phyloP scores from a whole-genome alignment of 2,329 filamentous ascomycete species.

The Beauveria rudraprayagi region DNA sequence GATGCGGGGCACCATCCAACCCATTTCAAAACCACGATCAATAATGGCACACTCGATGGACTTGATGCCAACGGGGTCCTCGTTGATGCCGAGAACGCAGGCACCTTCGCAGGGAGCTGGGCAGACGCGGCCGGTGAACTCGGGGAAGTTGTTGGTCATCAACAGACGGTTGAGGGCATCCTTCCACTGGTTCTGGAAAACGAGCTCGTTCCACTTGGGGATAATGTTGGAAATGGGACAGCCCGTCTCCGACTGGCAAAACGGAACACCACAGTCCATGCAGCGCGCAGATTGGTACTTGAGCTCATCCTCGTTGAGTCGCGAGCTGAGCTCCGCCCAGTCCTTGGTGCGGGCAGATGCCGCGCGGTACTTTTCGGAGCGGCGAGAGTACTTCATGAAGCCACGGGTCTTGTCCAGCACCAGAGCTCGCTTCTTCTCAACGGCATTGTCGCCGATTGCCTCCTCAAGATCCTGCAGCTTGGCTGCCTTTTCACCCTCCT shows the following conservation, averaged over 20 bases:
- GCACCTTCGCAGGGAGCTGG: constrained; percentile 94
- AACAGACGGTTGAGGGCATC: constrained; percentile 86
- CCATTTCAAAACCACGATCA: constrained; percentile 94
- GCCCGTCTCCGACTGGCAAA: constrained; percentile 93
- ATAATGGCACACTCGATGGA: constrained; percentile 98
- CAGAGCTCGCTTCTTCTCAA: constrained; percentile 82
- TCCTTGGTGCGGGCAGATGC: constrained; percentile 80
- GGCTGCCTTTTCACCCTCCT: constrained; percentile 62
- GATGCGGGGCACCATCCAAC: constrained; percentile 85
- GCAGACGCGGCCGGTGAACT: constrained; percentile 95
- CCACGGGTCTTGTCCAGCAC: constrained; percentile 96
- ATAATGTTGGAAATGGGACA: constrained; percentile 98
- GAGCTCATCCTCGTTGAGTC: constrained; percentile 86
- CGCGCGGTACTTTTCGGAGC: constrained; percentile 85
- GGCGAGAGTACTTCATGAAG: constrained; percentile 95
- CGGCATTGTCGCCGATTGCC: constrained; percentile 72
- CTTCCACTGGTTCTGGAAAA: constrained; percentile 71
- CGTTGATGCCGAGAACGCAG: constrained; percentile 92
- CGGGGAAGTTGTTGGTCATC: constrained; percentile 98
- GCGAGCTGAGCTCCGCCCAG: constrained; percentile 83
- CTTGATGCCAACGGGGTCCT: constrained; percentile 96
- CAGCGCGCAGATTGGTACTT: constrained; percentile 95
- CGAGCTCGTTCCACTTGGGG: constrained; percentile 88
- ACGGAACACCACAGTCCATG: constrained; percentile 98
- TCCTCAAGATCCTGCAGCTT: constrained; percentile 82